Conservation (phyloP, 1,139 yeast genomes). For the Hansenula lynferdii region DNA sequence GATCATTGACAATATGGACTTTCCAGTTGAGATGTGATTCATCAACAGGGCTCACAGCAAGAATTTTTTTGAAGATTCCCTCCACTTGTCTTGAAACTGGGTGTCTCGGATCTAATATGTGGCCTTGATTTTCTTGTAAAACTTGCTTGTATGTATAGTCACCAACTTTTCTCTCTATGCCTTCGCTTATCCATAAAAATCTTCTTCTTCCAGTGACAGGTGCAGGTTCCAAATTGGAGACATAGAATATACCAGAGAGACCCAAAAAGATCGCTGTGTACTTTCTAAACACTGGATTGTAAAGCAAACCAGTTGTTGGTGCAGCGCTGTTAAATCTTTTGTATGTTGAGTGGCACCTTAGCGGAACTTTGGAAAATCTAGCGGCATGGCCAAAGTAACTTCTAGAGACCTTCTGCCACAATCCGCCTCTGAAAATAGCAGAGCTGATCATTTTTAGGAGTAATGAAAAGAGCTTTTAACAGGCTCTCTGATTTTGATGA, state of each 20-base stretch:
- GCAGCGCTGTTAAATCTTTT: slow-evolving; percentile 22
- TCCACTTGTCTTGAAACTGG: slow-evolving; percentile 54
- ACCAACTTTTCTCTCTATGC: slow-evolving; percentile 66
- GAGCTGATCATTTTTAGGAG: background rate
- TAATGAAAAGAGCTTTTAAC: no score
- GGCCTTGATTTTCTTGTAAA: slow-evolving; percentile 40
- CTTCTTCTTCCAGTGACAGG: slow-evolving; percentile 77
- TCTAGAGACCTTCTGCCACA: background rate
- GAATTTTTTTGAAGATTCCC: slow-evolving; percentile 56
- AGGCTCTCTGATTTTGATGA: no score
- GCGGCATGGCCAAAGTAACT: background rate
- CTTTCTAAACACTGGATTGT: slow-evolving; percentile 22
- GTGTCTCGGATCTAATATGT: slow-evolving; percentile 47
- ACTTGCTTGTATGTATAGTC: slow-evolving; percentile 62
- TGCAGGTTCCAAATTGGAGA: slow-evolving; percentile 69
- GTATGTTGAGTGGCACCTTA: slow-evolving; percentile 11
- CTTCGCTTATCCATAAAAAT: slow-evolving; percentile 67
- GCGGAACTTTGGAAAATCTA: background rate
- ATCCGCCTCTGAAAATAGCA: no score
- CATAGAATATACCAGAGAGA: slow-evolving; percentile 44
- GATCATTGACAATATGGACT: slow-evolving; percentile 74
- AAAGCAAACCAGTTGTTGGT: slow-evolving; percentile 7
- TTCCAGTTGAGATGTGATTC: slow-evolving; percentile 56
- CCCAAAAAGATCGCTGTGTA: slow-evolving; percentile 24
- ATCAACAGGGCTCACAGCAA: slow-evolving; percentile 49